Evolutionary conservation across 148 eudicot species (phyloP).

Genomic region (Chenopodium formosanum): DNA sequence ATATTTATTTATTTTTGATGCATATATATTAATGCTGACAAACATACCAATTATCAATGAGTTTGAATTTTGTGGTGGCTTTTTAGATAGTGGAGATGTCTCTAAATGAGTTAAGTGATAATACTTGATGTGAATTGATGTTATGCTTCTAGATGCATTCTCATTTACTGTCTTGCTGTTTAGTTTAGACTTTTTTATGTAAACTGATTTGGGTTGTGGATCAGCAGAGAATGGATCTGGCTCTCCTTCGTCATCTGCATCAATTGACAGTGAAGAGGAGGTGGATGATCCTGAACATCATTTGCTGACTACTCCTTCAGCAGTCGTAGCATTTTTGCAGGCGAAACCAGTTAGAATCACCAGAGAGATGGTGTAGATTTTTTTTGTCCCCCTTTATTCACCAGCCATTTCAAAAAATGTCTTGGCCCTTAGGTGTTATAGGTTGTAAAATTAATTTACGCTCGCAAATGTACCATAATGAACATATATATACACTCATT

Average conservation of each 20-base stretch:
- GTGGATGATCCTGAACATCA: slow-evolving; percentile 61
- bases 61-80: background rate
- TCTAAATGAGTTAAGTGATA: background rate
- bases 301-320: slow-evolving; percentile 47
- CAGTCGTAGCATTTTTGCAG: slow-evolving; percentile 72
- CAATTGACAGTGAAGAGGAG: slow-evolving; percentile 48
- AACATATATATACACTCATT: background rate
- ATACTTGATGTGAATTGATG: background rate
- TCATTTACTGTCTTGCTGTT: background rate
- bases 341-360: slow-evolving; percentile 68
- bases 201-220: slow-evolving; percentile 15
- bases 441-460: background rate
- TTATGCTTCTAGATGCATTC: background rate
- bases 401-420: background rate
- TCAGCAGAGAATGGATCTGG: slow-evolving; percentile 53
- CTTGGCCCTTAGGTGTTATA: background rate
- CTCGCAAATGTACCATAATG: slow-evolving; percentile 15
- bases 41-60: background rate
- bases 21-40: background rate
- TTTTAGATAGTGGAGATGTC: background rate
- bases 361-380: slow-evolving; percentile 46
- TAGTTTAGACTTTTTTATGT: background rate
- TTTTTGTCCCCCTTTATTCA: background rate
- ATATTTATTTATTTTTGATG: background rate
- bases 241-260: slow-evolving; percentile 38